These are phyloP conservation scores for Dothidotthia symphoricarpi DNA, from an alignment of 2,329 filamentous ascomycete genomes.

Conservation along the genomic window DNA sequence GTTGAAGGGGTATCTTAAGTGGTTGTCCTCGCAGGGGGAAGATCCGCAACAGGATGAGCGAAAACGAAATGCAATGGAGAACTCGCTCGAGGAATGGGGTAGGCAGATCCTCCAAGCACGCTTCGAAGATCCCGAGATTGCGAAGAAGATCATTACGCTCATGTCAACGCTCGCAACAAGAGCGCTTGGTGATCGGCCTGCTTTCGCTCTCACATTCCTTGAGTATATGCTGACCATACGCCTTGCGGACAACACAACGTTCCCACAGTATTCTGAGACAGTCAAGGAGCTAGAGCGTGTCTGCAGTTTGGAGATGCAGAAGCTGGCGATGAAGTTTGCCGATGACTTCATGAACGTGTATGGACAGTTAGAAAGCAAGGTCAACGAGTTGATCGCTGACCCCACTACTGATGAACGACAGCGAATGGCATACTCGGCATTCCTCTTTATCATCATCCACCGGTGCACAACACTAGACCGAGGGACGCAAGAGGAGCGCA, in stretches of 20 bases:
- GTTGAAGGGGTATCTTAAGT: slow-evolving; percentile 84
- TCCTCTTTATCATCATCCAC: slow-evolving; percentile 92
- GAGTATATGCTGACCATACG: slow-evolving; percentile 87
- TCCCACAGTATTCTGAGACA: slow-evolving; percentile 76
- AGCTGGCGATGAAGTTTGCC: slow-evolving; percentile 85
- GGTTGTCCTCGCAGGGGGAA: slow-evolving; percentile 58
- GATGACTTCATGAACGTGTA: slow-evolving; percentile 88
- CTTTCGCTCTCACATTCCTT: slow-evolving; percentile 83
- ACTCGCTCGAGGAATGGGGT: slow-evolving; percentile 70
- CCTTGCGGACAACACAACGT: slow-evolving; percentile 68
- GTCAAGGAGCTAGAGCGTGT: slow-evolving; percentile 85
- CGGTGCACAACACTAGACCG: slow-evolving; percentile 74
- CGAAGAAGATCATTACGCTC: slow-evolving; percentile 76
- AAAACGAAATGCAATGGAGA: slow-evolving; percentile 59
- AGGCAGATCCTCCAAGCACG: slow-evolving; percentile 66
- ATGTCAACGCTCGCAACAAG: slow-evolving; percentile 82
- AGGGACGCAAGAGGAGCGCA: slow-evolving; percentile 66
- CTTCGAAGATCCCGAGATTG: slow-evolving; percentile 81
- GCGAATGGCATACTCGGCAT: slow-evolving; percentile 80
- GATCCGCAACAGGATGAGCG: slow-evolving; percentile 51
- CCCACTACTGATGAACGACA: slow-evolving; percentile 77
- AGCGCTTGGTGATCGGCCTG: slow-evolving; percentile 71
- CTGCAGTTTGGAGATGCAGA: slow-evolving; percentile 82
- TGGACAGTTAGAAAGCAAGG: slow-evolving; percentile 77
- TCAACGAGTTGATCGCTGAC: slow-evolving; percentile 74